Base-by-base conservation (phyloP, 768 basidiomycete species). In the Mycena capillaripes region DNA sequence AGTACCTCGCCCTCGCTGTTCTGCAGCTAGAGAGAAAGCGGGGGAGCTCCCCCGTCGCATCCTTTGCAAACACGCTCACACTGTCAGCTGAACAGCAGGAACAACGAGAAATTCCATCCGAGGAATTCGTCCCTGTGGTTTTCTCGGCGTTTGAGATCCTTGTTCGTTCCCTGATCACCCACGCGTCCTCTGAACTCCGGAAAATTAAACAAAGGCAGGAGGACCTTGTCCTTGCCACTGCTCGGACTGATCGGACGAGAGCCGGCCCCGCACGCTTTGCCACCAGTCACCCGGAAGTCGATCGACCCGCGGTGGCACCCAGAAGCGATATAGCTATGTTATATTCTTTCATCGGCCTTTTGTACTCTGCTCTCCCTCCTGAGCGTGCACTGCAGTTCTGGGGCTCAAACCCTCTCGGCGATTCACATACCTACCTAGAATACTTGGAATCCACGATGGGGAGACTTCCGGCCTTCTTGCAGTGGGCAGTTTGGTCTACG, bases 181-280 rank as follows among this genome's bases (percentile, higher is more conserved):
- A 93, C 70, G 93, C 94, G 3, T 93, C 93, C 9, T 94, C 94
- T 0, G 93, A 94, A 79, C 85, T 95, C 40, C 89, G 93, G 40
- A 95, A 95, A 80, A 93, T 98, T 79, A 95, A 96, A 77, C 94
- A 96, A 73, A 84, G 93, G 34, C 97, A 98, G 79, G 96, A 97
- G 80, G 96, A 98, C 78, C 80, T 92, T 29, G 86, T 92, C 4
- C 85, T 95, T 52, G 91, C 93, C 0, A 91, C 85, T 72, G 88
- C 89, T 27, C 88, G 93, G 14, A 87, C 89, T 4, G 91, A 92
- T 78, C 87, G 93, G 30, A 86, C 89, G 19, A 85, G 92, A 60
- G 82, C 86, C 58, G 82, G 89, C 42, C 86, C 86, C 9, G 69
- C 87, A 9, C 83, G 88, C n/a, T 87, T 85, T 75, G 77, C 83